Base-by-base conservation (phyloP, 148 eudicot species). In the Nepenthes mirabilis region DNA sequence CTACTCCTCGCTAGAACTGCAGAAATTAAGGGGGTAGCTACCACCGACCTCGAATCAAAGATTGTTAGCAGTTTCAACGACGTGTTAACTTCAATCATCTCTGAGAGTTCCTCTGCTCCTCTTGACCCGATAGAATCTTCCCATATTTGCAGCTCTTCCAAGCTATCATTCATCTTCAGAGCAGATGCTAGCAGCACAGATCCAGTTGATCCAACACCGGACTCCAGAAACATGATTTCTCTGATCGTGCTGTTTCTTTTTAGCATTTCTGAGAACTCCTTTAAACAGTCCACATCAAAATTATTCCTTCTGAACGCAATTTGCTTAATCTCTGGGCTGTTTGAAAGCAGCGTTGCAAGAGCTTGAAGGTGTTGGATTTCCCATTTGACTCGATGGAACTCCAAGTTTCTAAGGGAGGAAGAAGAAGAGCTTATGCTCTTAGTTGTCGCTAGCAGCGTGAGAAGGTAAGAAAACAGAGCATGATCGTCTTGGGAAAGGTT, bases 141-240 rank as follows among this genome's bases (percentile, higher is more conserved):
- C 94, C 95, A 85, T 73, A 91, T 85, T 50, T 85, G 94, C 52
- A 91, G 61, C 75, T 83, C 97, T 53, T 91, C 88, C 52, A 91
- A 57, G 64, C 73, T 64, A 9, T 65, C 73, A 73, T 88, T 91
- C 68, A 78, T 75, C 74, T 75, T 85, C 9, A 91, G 70, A 49
- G 90, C 94, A 14, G 89, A 79, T 62, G 96, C 86, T 37, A 91
- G 52, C 1, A 82, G 52, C 65, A 66, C 66, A 55, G 88, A 90
- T 72, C 97, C 97, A 50, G 48, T 48, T 0, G 75, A 23, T 32
- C 97, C 94, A 51, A 91, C 81, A 1, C 80, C 58, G 1, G 97
- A 88, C 66, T 88, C 93, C 9, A 78, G 78, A 47, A 91, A 65
- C 77, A 72, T 63, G 36, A 91, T 77, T 60, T 81, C 84, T 68